A percentile compares a stretch with the other conserved stretches of the same genome.
Conservation (phyloP, 106 monocot species). For the Allium cepa region DNA sequence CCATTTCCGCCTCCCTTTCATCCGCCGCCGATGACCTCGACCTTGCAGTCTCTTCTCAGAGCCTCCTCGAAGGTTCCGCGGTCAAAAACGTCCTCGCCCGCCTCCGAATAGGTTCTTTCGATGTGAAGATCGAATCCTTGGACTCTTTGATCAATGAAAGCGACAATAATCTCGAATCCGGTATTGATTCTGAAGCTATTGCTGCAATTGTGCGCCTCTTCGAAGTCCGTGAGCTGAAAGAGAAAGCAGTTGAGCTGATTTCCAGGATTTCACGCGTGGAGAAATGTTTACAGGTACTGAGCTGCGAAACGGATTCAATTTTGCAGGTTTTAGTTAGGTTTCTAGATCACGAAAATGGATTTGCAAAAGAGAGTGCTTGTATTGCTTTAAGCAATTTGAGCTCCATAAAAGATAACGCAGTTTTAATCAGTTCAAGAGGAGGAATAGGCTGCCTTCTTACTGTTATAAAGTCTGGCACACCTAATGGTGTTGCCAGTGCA, state of each 20-base stretch:
- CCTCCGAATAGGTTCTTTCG: constrained; percentile 46
- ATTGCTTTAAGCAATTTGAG: constrained; percentile 45
- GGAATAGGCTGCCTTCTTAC: constrained; percentile 51
- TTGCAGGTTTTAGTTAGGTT: constrained; percentile 48
- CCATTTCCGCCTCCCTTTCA: constrained; percentile 27
- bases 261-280: constrained; percentile 43
- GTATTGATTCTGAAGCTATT: constrained; percentile 29
- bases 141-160: constrained; percentile 30
- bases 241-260: constrained; percentile 36
- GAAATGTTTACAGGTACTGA: constrained; percentile 38
- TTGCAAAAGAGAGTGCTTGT: constrained; percentile 54
- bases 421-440: constrained; percentile 47
- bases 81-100: constrained; percentile 32
- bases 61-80: constrained; percentile 17
- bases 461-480: constrained; percentile 58
- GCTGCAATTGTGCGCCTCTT: constrained; percentile 47
- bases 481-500: constrained; percentile 51
- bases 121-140: constrained; percentile 23
- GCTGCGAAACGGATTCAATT: constrained; percentile 40
- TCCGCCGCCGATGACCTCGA: constrained; percentile 43
- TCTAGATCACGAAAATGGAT: constrained; percentile 44
- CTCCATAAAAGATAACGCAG: constrained; percentile 39
- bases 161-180: constrained; percentile 49
- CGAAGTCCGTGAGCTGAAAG: constrained; percentile 26
- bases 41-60: constrained; percentile 23